phyloP scores from a whole-genome alignment of 176 grass and related monocot species.

The Juncus effusus region DNA sequence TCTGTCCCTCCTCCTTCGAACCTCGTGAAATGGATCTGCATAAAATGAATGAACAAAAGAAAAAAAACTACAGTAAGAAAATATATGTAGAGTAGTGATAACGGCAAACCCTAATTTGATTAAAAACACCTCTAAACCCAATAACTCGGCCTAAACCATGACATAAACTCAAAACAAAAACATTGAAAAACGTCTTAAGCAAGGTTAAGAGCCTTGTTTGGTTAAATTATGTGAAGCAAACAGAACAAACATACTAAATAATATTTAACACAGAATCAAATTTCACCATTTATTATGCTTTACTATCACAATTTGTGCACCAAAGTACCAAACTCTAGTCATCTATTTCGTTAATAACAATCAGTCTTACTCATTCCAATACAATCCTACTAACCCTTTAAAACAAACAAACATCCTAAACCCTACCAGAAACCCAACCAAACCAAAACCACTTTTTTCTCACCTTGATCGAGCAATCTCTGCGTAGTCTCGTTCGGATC shows the following conservation, averaged over 20 bases:
- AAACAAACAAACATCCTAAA: constrained; percentile 18
- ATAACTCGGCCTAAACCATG: neutral
- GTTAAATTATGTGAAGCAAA: neutral
- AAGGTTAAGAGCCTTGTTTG: neutral
- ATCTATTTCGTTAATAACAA: neutral
- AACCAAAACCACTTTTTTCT: neutral
- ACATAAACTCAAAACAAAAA: constrained; percentile 1
- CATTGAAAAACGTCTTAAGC: neutral
- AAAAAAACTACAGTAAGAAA: constrained; percentile 21
- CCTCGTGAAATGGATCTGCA: constrained; percentile 92
- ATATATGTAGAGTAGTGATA: neutral
- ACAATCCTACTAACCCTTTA: neutral
- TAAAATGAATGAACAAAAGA: constrained; percentile 33
- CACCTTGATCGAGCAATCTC: constrained; percentile 87
- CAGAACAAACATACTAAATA: neutral
- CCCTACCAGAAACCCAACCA: neutral
- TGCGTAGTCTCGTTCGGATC: constrained; percentile 88
- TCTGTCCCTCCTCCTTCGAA: constrained; percentile 79
- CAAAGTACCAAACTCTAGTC: neutral
- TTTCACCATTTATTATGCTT: neutral
- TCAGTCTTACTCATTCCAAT: constrained; percentile 21
- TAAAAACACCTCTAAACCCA: too few species aligned
- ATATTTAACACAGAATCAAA: neutral
- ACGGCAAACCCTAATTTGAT: neutral
- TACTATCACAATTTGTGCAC: neutral